Conservation (phyloP, 2,329 filamentous ascomycete genomes). For the Xylariaceae sp. region DNA sequence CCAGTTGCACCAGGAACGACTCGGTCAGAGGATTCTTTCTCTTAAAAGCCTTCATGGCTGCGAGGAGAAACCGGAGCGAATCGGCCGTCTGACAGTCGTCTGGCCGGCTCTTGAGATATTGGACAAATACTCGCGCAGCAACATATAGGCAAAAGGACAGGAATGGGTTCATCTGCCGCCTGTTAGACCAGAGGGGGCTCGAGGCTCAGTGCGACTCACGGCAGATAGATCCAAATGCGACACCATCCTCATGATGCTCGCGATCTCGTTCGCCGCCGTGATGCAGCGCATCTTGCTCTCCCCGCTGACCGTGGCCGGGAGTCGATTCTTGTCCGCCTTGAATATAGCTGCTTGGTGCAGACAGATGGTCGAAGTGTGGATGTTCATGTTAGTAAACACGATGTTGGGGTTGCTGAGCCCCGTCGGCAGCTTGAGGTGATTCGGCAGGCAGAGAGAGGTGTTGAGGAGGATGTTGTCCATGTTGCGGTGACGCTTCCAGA, state of each 20-base stretch:
- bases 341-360: conserved; percentile 98
- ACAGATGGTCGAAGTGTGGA: conserved; percentile 93
- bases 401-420: conserved; percentile 75
- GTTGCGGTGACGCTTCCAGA: conserved; percentile 87
- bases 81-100: conserved; percentile 72
- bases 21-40: conserved; percentile 84
- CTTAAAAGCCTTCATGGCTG: conserved; percentile 85
- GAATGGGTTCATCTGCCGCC: conserved; percentile 79
- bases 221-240: conserved; percentile 78
- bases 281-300: conserved; percentile 93
- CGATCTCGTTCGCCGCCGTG: conserved; percentile 86
- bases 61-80: conserved; percentile 81
- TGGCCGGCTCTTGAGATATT: conserved; percentile 90
- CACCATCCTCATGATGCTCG: conserved; percentile 90
- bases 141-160: conserved; percentile 94
- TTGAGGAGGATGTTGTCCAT: conserved; percentile 89
- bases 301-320: conserved; percentile 68
- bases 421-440: conserved; percentile 67
- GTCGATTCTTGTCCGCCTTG: conserved; percentile 83
- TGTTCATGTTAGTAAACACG: conserved; percentile 92
- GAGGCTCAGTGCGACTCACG: conserved; percentile 48
- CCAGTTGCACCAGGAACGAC: conserved; percentile 87
- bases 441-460: conserved; percentile 75
- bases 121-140: conserved; percentile 89
- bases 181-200: conserved; percentile 9